Conservation (phyloP, 2,329 filamentous ascomycete genomes). For the Trichoderma arundinaceum region DNA sequence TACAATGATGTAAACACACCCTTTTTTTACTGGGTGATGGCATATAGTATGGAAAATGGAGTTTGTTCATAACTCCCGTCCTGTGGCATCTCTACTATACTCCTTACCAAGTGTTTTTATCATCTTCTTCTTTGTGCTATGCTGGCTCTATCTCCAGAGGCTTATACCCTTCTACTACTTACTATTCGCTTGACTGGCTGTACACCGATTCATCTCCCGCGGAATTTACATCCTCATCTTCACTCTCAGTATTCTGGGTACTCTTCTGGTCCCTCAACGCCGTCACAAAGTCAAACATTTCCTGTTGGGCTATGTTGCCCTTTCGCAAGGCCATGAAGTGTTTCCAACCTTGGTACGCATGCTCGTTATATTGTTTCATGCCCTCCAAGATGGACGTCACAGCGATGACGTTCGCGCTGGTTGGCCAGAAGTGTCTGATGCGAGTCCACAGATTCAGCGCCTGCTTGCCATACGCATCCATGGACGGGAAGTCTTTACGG, state of each 20-base stretch:
- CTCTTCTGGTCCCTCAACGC: background rate
- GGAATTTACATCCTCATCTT: background rate
- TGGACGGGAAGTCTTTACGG: background rate
- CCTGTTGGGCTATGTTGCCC: background rate
- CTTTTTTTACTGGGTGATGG: too few species aligned
- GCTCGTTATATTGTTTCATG: background rate
- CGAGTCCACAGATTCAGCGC: background rate
- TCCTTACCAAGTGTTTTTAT: background rate
- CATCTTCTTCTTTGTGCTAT: too few species aligned
- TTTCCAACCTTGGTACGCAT: background rate
- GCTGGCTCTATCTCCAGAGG: too few species aligned
- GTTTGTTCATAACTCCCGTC: too few species aligned
- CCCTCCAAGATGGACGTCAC: background rate
- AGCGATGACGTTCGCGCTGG: background rate
- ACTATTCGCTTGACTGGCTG: background rate
- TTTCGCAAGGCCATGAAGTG: background rate
- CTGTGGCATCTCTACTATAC: too few species aligned
- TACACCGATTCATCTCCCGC: background rate
- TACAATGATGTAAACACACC: too few species aligned
- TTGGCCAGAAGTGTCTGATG: constrained; percentile 8
- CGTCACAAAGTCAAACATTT: background rate
- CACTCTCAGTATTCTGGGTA: background rate
- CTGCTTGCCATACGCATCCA: background rate
- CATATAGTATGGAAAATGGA: background rate
- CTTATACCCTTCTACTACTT: too few species aligned